phyloP scores from a whole-genome alignment of 2,329 filamentous ascomycete species.

The Elsinoe ampelina region DNA sequence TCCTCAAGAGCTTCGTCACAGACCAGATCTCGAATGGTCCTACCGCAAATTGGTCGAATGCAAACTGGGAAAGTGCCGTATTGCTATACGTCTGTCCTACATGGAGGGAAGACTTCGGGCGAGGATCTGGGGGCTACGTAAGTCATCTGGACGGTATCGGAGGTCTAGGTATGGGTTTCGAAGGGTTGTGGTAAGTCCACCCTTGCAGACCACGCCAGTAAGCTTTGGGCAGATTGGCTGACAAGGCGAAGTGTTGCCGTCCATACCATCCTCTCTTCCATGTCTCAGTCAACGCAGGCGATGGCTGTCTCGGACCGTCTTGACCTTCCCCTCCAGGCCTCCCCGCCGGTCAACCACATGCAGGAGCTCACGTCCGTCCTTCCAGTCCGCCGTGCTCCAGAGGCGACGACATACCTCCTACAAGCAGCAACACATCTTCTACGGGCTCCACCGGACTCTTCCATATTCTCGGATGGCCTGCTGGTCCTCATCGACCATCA shows the following conservation, averaged over 20 bases:
- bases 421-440: not conserved
- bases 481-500: conserved; percentile 7
- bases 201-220: not conserved
- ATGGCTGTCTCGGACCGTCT: conserved; percentile 3
- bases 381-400: conserved; percentile 1
- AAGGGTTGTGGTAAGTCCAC: not conserved
- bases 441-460: not conserved
- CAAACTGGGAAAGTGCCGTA: not conserved
- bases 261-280: not conserved
- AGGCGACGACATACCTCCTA: not conserved
- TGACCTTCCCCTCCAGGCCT: not conserved
- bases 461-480: not conserved
- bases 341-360: not conserved
- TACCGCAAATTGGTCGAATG: conserved; percentile 5
- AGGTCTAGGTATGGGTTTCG: not conserved
- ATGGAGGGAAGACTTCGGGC: conserved; percentile 5
- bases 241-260: not conserved
- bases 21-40: not conserved
- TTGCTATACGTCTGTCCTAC: not conserved
- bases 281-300: not conserved
- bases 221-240: not conserved
- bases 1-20: conserved; percentile 1
- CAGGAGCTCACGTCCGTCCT: conserved; percentile 7
- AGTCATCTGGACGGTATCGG: not conserved
- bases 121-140: conserved; percentile 3